These are phyloP conservation scores for Colletotrichum sp. DNA, from an alignment of 2,329 filamentous ascomycete genomes.

Conservation along the genomic window DNA sequence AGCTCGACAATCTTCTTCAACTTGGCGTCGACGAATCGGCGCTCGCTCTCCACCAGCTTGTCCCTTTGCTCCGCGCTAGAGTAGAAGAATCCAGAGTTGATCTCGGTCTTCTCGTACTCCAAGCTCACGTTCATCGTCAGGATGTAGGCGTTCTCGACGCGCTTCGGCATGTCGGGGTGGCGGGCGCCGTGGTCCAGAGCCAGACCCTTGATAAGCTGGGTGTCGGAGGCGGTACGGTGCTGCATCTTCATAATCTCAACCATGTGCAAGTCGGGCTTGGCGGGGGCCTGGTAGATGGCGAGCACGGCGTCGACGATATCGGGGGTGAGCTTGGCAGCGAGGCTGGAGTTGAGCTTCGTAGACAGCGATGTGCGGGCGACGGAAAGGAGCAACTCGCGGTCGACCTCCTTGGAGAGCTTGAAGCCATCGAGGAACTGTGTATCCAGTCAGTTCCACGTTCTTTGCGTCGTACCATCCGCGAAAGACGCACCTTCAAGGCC, in stretches of 20 bases:
- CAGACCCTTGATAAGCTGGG: constrained; percentile 90
- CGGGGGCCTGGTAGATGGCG: constrained; percentile 86
- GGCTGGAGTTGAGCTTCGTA: constrained; percentile 89
- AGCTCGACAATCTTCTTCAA: constrained; percentile 96
- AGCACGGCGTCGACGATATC: constrained; percentile 97
- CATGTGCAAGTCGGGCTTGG: constrained; percentile 98
- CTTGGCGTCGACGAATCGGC: constrained; percentile 94
- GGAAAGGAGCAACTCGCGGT: constrained; percentile 90
- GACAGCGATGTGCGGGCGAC: constrained; percentile 94
- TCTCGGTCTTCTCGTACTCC: constrained; percentile 99
- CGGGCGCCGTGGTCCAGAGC: constrained; percentile 94
- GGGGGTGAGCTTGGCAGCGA: constrained; percentile 90
- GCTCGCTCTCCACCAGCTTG: constrained; percentile 97
- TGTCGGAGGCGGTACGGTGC: constrained; percentile 94
- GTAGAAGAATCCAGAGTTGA: constrained; percentile 99
- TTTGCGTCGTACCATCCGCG: background rate
- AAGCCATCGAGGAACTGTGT: constrained; percentile 87
- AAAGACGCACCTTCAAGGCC: constrained; percentile 72
- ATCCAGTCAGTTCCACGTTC: background rate
- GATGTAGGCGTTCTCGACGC: constrained; percentile 93
- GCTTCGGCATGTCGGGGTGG: constrained; percentile 98
- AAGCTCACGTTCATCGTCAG: constrained; percentile 94
- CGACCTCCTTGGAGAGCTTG: constrained; percentile 86
- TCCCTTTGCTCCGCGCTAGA: constrained; percentile 95
- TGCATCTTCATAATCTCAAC: constrained; percentile 99